These are phyloP conservation scores for Lipomyces anomalus DNA, from an alignment of 805 yeast species.

Conservation along the genomic window DNA sequence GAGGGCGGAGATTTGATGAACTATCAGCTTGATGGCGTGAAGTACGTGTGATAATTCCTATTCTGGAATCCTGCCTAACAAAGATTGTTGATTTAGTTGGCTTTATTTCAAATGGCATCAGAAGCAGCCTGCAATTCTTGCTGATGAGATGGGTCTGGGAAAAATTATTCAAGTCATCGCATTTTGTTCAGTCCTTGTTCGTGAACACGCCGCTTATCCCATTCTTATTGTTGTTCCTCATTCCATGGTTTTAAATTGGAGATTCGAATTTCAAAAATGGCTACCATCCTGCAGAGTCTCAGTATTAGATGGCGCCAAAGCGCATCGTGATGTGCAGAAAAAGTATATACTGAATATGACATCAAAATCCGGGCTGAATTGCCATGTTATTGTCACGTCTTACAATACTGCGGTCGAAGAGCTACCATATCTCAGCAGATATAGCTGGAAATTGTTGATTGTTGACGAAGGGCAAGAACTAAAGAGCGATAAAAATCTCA, in stretches of 20 bases:
- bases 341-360: slow-evolving; percentile 22
- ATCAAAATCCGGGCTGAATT: slow-evolving; percentile 24
- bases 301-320: slow-evolving; percentile 75
- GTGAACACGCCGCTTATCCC: slow-evolving; percentile 67
- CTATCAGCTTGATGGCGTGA: slow-evolving; percentile 22
- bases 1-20: slow-evolving; percentile 17
- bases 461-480: slow-evolving; percentile 95
- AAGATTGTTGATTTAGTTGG: slow-evolving; percentile 10
- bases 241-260: slow-evolving; percentile 93
- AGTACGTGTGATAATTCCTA: slow-evolving; percentile 4
- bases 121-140: slow-evolving; percentile 51
- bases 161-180: slow-evolving; percentile 81
- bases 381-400: slow-evolving; percentile 71
- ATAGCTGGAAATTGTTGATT: slow-evolving; percentile 70
- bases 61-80: not conserved
- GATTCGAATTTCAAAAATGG: slow-evolving; percentile 89
- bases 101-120: slow-evolving; percentile 21
- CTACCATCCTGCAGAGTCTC: slow-evolving; percentile 89
- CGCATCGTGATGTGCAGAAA: slow-evolving; percentile 44
- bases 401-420: slow-evolving; percentile 76
- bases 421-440: slow-evolving; percentile 44
- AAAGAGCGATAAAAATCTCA: slow-evolving; percentile 46
- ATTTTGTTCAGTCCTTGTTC: slow-evolving; percentile 81
- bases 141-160: slow-evolving; percentile 67
- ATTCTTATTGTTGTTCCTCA: slow-evolving; percentile 90